Base-by-base conservation (phyloP, 768 basidiomycete genomes). In the Tricholoma matsutake region DNA sequence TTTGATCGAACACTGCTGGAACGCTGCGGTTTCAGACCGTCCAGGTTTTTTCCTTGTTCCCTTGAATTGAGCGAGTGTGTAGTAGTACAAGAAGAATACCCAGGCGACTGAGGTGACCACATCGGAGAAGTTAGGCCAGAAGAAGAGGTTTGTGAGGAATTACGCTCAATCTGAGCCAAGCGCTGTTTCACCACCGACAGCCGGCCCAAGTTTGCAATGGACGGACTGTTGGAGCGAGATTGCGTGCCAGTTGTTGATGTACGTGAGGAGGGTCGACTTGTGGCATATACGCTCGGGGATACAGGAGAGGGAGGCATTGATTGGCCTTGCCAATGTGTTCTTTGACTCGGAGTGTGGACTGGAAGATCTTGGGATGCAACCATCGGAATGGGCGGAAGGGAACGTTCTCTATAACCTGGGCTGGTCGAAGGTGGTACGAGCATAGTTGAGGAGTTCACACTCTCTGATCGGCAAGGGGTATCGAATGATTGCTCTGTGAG, bases 101-200 rank as follows among this genome's bases (percentile, higher is more conserved):
- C 25, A 39, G 49, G 34, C 57, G 63, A 39, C 56, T 31, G 47
- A 57, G 32, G 39, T 29, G 56, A 64, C 8, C 60, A 63, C 13
- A 59, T 59, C 4, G 62, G 64, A 1, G 62, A 64, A 4, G 45
- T 58, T 6, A 60, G 20, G 37, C 58, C 49, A 34, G 49, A 58
- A 18, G 51, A 16, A 22, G 64, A 63, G 37, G 56, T 63, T 53
- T 63, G 60, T 31, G 70, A 71, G 35, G 76, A 73, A 28, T 61
- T 72, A 29, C 69, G 67, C 65, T 87, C 80, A 10, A 89, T 82
- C 65, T 88, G 81, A 9, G 85, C 84, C 13, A 88, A 78, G 35
- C 88, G 84, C 63, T 86, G 83, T 61, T 81, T 83, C 51, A 91
- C 89, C 22, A 89, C 81, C 6, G 87, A 89, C 39, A 83, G 71